Evolutionary conservation across 2,329 filamentous ascomycete species (phyloP), one percentile per base, ranked within the genome.

Genomic region (Nannizziopsis barbatae): DNA sequence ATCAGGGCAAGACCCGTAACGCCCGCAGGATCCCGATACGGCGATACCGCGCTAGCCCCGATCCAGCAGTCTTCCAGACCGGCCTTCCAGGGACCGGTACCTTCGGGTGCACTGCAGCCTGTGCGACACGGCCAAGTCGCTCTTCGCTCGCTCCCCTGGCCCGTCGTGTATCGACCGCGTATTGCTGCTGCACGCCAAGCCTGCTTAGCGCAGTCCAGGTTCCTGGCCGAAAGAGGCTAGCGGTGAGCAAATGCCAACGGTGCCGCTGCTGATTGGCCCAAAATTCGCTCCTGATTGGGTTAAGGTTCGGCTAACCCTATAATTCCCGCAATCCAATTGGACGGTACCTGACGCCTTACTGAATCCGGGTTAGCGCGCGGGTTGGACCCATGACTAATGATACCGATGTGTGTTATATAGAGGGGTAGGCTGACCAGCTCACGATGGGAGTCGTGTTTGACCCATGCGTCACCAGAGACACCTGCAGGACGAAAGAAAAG

Each of bases 61-160:
- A 38, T 48, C 3, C 38, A 39, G 45, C 30, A 42, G 8, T 17
- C 38, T 48, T 48, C 38, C 45, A 42, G 46, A 40, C 40, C 32
- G 20, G 38, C 17, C 17, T 20, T 7, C n/a, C 14, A 11, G n/a
- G 14, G 32, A 17, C 11, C 35, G 46, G 32, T 46, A 46, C 44
- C 10, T 46, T 20, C 35, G 20, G 18, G 39, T 39, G 33, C 46
- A 32, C 32, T 17, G 46, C 46, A 44, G 39, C 42, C 8, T 44
- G 46, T 37, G 27, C 14, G 45, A 47, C 45, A 15, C n/a, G 30
- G 20, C 45, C 1, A 41, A 14, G 45, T 47, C 45, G 35, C 45
- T 35, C 27, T 5, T 18, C 40, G 17, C 9, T 12, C 12, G 30
- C 40, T 42, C 11, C 31, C 30, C 9, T 41, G 22, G n/a, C 15